These are phyloP conservation scores for Coemansia sp. DNA, from an alignment of 192 early-diverging fungal species.

Conservation along the genomic window DNA sequence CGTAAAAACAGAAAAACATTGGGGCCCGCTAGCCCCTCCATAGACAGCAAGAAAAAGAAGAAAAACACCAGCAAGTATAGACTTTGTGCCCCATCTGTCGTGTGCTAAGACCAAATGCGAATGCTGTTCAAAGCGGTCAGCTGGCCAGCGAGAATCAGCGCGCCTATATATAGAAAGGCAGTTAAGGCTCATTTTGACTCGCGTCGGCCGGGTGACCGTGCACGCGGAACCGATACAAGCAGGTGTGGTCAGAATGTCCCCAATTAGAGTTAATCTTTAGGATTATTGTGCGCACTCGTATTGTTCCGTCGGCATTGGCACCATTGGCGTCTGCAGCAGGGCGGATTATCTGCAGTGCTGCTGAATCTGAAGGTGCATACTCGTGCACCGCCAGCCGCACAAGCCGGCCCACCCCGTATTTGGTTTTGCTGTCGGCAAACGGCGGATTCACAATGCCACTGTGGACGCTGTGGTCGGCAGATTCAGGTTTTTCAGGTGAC, in stretches of 20 bases:
- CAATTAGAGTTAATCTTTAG: constrained; percentile 68
- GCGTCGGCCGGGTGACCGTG: constrained; percentile 54
- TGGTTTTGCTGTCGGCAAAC: constrained; percentile 21
- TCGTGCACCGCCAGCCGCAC: constrained; percentile 34
- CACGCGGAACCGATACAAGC: constrained; percentile 73
- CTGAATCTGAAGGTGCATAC: constrained; percentile 52
- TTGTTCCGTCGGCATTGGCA: constrained; percentile 22
- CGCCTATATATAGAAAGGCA: constrained; percentile 1
- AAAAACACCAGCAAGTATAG: not conserved
- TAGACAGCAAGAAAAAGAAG: not conserved
- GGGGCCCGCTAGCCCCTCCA: not conserved
- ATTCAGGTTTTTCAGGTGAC: not conserved
- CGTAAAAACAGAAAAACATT: constrained; percentile 1
- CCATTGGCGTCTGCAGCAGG: constrained; percentile 14
- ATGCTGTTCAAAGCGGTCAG: not conserved
- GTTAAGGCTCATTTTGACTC: constrained; percentile 3
- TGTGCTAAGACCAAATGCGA: not conserved
- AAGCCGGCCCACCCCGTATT: constrained; percentile 25
- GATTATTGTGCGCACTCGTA: constrained; percentile 56
- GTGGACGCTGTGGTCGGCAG: not conserved
- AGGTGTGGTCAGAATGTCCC: constrained; percentile 71
- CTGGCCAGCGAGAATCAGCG: not conserved
- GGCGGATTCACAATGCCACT: constrained; percentile 24
- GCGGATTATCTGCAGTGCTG: constrained; percentile 53
- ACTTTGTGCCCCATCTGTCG: not conserved